Conservation (phyloP, 1,284 basidiomycete genomes). For the Cystobasidium slooffiae region DNA sequence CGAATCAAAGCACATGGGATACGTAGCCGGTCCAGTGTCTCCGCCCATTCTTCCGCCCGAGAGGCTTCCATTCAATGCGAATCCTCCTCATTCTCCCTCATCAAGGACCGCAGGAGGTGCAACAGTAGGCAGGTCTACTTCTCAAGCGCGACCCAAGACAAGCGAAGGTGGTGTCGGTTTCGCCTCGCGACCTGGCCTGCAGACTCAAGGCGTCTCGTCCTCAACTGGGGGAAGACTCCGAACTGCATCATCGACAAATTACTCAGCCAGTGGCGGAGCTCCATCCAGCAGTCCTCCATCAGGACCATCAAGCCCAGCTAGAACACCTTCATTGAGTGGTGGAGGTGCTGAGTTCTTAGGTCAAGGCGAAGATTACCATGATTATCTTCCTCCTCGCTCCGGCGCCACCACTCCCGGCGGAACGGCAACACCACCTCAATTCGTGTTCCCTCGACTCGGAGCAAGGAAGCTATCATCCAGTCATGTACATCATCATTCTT, state of each 20-base stretch:
- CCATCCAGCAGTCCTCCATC: neutral
- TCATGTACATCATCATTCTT: slow-evolving; percentile 42
- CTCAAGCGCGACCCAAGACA: slow-evolving; percentile 1
- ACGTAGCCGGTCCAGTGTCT: slow-evolving; percentile 31
- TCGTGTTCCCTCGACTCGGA: slow-evolving; percentile 51
- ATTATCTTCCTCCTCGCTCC: slow-evolving; percentile 37
- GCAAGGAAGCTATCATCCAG: slow-evolving; percentile 46
- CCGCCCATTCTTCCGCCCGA: slow-evolving; percentile 6
- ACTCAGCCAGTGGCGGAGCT: slow-evolving; percentile 7
- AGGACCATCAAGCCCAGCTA: slow-evolving; percentile 8
- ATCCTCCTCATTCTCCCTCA: neutral
- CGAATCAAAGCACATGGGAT: slow-evolving; percentile 42
- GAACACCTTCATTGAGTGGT: slow-evolving; percentile 24
- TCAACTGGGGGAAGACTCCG: slow-evolving; percentile 6
- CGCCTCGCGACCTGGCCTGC: neutral
- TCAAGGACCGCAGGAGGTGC: neutral
- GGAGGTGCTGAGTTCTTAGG: slow-evolving; percentile 31
- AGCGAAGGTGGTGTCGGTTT: slow-evolving; percentile 1
- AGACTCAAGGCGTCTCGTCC: neutral
- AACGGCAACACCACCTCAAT: slow-evolving; percentile 53
- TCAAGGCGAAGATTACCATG: slow-evolving; percentile 45
- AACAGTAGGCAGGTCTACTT: neutral
- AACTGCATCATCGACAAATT: neutral
- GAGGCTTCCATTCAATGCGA: slow-evolving; percentile 5
- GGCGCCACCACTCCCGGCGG: slow-evolving; percentile 45